These are phyloP conservation scores for Teratosphaeria destructans DNA, from an alignment of 2,329 filamentous ascomycete species.

Conservation along the genomic window DNA sequence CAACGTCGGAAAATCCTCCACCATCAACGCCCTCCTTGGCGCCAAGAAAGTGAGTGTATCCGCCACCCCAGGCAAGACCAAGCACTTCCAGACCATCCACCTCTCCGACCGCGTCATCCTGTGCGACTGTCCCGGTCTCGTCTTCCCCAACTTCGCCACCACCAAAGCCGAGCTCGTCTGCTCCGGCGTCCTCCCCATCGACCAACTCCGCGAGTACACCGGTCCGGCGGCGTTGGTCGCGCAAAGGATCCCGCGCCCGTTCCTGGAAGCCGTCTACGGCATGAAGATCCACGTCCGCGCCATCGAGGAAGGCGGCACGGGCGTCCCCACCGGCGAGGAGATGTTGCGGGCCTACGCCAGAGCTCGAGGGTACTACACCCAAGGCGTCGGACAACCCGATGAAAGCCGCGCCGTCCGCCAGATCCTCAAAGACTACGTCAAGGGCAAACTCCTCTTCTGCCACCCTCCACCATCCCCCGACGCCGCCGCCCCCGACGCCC, in stretches of 20 bases:
- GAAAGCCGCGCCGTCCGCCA: constrained; percentile 84
- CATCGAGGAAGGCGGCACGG: constrained; percentile 84
- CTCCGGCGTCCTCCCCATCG: constrained; percentile 89
- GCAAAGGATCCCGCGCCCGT: constrained; percentile 72
- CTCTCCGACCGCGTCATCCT: constrained; percentile 80
- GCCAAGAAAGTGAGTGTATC: constrained; percentile 98
- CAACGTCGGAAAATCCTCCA: constrained; percentile 98
- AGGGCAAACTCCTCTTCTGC: constrained; percentile 85
- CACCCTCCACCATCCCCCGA: constrained; percentile 64
- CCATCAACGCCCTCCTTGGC: constrained; percentile 97
- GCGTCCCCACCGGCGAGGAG: constrained; percentile 73
- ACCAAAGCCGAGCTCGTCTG: constrained; percentile 95
- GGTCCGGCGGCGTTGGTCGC: constrained; percentile 78
- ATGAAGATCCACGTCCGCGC: constrained; percentile 76
- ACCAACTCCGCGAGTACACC: constrained; percentile 86
- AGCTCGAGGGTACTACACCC: constrained; percentile 82
- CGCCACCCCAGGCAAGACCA: constrained; percentile 93
- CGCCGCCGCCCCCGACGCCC: constrained; percentile 55
- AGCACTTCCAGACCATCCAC: constrained; percentile 98
- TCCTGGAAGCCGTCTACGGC: constrained; percentile 87
- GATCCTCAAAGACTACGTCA: constrained; percentile 94
- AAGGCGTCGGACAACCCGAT: constrained; percentile 76
- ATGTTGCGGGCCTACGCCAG: constrained; percentile 75
- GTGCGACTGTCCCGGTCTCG: constrained; percentile 96
- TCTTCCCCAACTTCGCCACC: constrained; percentile 94